Conservation (phyloP, 139 green algal genomes). For the Chlamydomonas schloesseri region DNA sequence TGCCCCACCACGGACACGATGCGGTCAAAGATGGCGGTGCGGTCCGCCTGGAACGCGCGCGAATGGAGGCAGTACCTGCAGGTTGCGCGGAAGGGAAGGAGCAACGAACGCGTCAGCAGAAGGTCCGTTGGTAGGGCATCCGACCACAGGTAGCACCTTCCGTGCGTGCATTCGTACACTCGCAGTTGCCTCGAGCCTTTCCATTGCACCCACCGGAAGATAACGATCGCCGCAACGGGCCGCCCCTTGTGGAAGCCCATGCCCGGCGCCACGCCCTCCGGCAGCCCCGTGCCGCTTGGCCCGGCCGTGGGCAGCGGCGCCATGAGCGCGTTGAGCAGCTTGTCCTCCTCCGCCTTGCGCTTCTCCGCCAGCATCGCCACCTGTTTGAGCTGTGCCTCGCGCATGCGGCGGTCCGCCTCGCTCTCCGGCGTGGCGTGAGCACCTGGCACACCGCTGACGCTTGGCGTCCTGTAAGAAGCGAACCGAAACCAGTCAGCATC, state of each 20-base stretch:
- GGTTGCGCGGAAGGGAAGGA: not conserved
- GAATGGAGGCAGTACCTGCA: slow-evolving; percentile 67
- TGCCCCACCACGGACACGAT: slow-evolving; percentile 93
- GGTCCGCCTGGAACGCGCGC: slow-evolving; percentile 84
- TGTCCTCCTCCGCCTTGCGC: slow-evolving; percentile 89
- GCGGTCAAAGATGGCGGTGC: slow-evolving; percentile 95
- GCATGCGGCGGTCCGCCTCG: slow-evolving; percentile 82
- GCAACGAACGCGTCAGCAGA: not conserved
- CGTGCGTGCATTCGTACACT: too few species aligned
- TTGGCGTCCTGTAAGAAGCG: slow-evolving; percentile 3
- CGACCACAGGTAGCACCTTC: too few species aligned
- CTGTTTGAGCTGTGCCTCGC: slow-evolving; percentile 74
- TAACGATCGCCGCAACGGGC: slow-evolving; percentile 89
- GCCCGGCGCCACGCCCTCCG: slow-evolving; percentile 53
- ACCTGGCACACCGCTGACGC: not conserved
- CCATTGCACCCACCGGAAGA: slow-evolving; percentile 90
- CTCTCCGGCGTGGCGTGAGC: slow-evolving; percentile 28
- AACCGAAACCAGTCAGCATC: too few species aligned
- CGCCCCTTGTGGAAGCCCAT: slow-evolving; percentile 88
- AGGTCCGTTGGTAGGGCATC: too few species aligned
- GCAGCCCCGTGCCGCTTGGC: slow-evolving; percentile 78
- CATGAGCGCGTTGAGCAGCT: slow-evolving; percentile 78
- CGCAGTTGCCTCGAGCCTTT: too few species aligned
- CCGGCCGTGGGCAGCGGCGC: slow-evolving; percentile 77
- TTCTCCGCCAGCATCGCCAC: slow-evolving; percentile 71